Evolutionary conservation across 352 stramenopile species (phyloP).

Genomic region (Globisporangium middletonii): DNA sequence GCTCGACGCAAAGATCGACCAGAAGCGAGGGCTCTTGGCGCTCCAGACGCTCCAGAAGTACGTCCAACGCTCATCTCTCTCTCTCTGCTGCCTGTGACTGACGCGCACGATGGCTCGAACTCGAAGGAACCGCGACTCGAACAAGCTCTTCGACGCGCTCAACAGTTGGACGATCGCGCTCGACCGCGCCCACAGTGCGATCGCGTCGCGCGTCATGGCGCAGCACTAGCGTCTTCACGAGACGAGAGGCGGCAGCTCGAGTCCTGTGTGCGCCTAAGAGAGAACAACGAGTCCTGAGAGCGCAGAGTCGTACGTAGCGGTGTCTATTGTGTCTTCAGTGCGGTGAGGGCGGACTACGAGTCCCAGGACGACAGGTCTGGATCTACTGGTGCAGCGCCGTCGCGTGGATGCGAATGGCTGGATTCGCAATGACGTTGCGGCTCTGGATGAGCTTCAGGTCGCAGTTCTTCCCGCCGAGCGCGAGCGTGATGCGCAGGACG

Average conservation of each 20-base stretch:
- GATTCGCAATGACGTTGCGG: slow-evolving; percentile 60
- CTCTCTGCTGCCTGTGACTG: neutral
- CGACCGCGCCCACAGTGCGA: slow-evolving; percentile 38
- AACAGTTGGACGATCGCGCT: slow-evolving; percentile 55
- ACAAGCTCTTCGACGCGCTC: slow-evolving; percentile 68
- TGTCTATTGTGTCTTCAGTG: no score
- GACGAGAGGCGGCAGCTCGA: neutral
- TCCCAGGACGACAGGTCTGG: neutral
- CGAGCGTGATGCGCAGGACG: slow-evolving; percentile 61
- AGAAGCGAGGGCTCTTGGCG: slow-evolving; percentile 55
- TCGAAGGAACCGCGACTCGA: slow-evolving; percentile 39
- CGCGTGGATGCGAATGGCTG: slow-evolving; percentile 40
- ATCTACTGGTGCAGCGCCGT: slow-evolving; percentile 18
- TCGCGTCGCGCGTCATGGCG: slow-evolving; percentile 28
- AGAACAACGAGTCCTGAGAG: no score
- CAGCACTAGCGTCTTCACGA: slow-evolving; percentile 7
- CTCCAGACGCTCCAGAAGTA: slow-evolving; percentile 50
- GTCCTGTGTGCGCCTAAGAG: neutral
- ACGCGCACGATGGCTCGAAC: neutral
- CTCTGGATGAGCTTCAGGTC: slow-evolving; percentile 85
- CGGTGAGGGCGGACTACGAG: neutral
- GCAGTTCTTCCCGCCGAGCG: slow-evolving; percentile 57
- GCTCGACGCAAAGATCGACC: slow-evolving; percentile 89
- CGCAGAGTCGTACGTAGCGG: no score
- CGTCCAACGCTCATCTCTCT: neutral